Evolutionary conservation across 129 eudicot species (phyloP), one percentile per base, ranked within the genome.

Genomic region (Artemisia argyi): DNA sequence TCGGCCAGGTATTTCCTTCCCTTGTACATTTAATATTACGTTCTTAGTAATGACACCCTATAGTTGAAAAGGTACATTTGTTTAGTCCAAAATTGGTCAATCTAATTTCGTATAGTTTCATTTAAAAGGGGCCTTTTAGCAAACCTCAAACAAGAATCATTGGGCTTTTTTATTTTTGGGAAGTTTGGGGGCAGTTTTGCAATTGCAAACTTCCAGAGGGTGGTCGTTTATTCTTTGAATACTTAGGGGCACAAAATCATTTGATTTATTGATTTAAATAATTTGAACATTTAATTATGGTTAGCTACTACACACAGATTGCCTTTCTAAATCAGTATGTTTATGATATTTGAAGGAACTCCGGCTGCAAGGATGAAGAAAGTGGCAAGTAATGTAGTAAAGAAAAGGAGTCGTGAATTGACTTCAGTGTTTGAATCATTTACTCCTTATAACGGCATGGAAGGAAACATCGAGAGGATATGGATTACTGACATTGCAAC

Each of bases 291-390:
- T 32, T 65, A 20, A 12, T n/a, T 39, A 63, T 65, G 58, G 42
- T 75, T 69, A 66, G 46, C 28, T 8, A 12, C 11, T 39, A 39
- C 63, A 60, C 26, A 7, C 22, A 19, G 53, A 50, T 50, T 77
- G 62, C 16, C 24, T 26, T 53, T 62, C 73, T 66, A 63, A 72
- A 62, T 47, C 22, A 46, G 59, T 32, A 4, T 50, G 35, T 15
- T 42, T 67, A 65, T 74, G 73, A 72, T 50, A 30, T 24, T 47
- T 72, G 18, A 87, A 94, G 99, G 99, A 28, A 94, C 99, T 22
- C 99, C 97, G 11, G 99, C 99, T 78, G 97, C 99, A 70, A 90
- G 99, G 84, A 90, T 90, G 99, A 94, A 90, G 73, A 94, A 94
- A 82, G 97, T 94, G 71, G 82, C 97, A 5, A 94, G 97, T 80